phyloP scores from a whole-genome alignment of 1,284 basidiomycete genomes.

The Phlebopus sp. region DNA sequence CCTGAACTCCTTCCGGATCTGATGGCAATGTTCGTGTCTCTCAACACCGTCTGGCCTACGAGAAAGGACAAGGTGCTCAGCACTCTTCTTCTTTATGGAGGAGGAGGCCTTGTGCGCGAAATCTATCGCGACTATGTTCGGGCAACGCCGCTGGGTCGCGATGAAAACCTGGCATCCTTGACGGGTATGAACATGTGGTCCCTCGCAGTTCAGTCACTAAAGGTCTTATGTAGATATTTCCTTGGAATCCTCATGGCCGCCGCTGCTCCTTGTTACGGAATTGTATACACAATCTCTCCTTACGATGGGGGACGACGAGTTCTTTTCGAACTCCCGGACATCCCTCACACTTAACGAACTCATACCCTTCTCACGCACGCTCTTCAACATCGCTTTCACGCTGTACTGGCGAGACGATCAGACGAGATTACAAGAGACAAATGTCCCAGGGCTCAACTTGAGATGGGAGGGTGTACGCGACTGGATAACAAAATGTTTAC shows the following conservation, averaged over 20 bases:
- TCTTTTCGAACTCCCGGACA: conserved; percentile 53
- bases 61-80: conserved; percentile 53
- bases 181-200: conserved; percentile 35
- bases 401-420: conserved; percentile 76
- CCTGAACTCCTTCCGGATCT: conserved; percentile 40
- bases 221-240: conserved; percentile 39
- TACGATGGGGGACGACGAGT: conserved; percentile 96
- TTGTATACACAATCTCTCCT: conserved; percentile 85
- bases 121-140: conserved; percentile 73
- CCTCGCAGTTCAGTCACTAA: conserved; percentile 3
- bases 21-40: conserved; percentile 50
- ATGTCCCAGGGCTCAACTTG: conserved; percentile 41
- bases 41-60: conserved; percentile 59
- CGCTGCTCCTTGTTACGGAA: conserved; percentile 79
- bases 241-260: conserved; percentile 51
- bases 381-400: conserved; percentile 78
- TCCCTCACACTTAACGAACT: conserved; percentile 81
- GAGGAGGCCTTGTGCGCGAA: conserved; percentile 66
- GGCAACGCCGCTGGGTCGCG: conserved; percentile 51
- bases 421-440: conserved; percentile 37
- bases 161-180: conserved; percentile 41
- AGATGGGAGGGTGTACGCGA: conserved; percentile 46
- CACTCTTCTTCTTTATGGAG: conserved; percentile 46
- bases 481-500: conserved; percentile 72
- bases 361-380: conserved; percentile 59